Evolutionary conservation across 768 basidiomycete species (phyloP).

Genomic region (Termitomyces sp.): DNA sequence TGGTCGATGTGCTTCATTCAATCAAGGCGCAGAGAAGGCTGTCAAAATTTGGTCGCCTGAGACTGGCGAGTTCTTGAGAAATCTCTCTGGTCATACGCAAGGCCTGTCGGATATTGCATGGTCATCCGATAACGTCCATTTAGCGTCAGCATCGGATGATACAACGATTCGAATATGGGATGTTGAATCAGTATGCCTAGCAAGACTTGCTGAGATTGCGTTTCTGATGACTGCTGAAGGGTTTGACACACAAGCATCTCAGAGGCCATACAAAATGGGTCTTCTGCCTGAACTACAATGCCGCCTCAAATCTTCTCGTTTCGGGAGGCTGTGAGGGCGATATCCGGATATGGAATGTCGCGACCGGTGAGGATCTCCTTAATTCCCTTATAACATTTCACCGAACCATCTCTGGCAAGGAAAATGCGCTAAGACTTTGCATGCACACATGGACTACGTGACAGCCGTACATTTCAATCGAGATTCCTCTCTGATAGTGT

Average conservation of each 20-base stretch:
- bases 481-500: constrained; percentile 88
- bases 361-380: constrained; percentile 48
- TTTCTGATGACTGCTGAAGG: constrained; percentile 32
- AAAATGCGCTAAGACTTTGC: constrained; percentile 77
- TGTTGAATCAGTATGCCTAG: constrained; percentile 58
- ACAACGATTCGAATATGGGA: constrained; percentile 86
- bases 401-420: constrained; percentile 38
- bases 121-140: constrained; percentile 74
- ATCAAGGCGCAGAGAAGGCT: constrained; percentile 64
- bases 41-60: constrained; percentile 83
- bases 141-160: constrained; percentile 93
- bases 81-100: constrained; percentile 67
- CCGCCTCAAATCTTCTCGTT: constrained; percentile 80
- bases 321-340: constrained; percentile 93
- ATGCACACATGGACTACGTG: constrained; percentile 92
- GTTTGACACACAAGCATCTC: constrained; percentile 62
- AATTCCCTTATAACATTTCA: background rate
- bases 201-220: background rate
- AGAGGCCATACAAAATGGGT: constrained; percentile 85
- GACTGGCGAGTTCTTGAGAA: constrained; percentile 71
- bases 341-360: constrained; percentile 88
- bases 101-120: constrained; percentile 89
- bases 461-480: constrained; percentile 92
- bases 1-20: background rate
- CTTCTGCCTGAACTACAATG: constrained; percentile 90